These are phyloP conservation scores for Ophiocordyceps robertsii DNA, from an alignment of 2,329 filamentous ascomycete species.

Conservation along the genomic window DNA sequence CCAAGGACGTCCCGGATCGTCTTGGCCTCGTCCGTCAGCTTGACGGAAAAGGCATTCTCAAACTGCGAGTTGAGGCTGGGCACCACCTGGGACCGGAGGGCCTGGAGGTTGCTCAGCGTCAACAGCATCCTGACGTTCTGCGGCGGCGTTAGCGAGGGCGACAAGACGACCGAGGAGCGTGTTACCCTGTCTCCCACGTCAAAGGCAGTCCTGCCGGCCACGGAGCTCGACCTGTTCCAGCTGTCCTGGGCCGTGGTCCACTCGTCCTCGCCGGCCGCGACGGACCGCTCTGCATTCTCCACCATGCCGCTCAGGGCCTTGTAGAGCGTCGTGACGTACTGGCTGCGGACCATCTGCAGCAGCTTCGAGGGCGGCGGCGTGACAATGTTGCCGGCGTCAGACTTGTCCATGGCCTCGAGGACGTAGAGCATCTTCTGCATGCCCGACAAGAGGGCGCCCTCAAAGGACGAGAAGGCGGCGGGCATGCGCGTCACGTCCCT, in stretches of 20 bases:
- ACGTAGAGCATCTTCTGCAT: constrained; percentile 96
- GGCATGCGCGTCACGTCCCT: constrained; percentile 89
- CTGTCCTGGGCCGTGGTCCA: constrained; percentile 38
- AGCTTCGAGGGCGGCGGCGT: constrained; percentile 76
- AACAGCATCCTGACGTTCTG: constrained; percentile 88
- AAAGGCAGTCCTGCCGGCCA: constrained; percentile 31
- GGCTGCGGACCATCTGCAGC: constrained; percentile 76
- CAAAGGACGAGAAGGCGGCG: constrained; percentile 70
- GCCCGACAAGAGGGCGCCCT: constrained; percentile 65
- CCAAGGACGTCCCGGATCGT: constrained; percentile 81
- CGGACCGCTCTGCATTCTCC: constrained; percentile 76
- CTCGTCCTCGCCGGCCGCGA: constrained; percentile 50
- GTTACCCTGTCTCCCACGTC: constrained; percentile 42
- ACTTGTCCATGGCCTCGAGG: constrained; percentile 66
- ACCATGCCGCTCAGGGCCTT: constrained; percentile 92
- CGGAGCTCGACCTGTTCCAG: constrained; percentile 20
- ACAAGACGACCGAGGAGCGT: too few species aligned
- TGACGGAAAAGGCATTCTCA: constrained; percentile 86
- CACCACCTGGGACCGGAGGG: constrained; percentile 68
- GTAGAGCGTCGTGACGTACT: constrained; percentile 89
- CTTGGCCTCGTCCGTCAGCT: constrained; percentile 84
- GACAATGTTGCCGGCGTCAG: constrained; percentile 64
- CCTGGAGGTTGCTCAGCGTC: constrained; percentile 82
- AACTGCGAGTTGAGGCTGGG: constrained; percentile 85
- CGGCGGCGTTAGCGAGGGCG: constrained; percentile 10